Base-by-base conservation (phyloP, 805 yeast genomes). In the Jamesozyma piceae region DNA sequence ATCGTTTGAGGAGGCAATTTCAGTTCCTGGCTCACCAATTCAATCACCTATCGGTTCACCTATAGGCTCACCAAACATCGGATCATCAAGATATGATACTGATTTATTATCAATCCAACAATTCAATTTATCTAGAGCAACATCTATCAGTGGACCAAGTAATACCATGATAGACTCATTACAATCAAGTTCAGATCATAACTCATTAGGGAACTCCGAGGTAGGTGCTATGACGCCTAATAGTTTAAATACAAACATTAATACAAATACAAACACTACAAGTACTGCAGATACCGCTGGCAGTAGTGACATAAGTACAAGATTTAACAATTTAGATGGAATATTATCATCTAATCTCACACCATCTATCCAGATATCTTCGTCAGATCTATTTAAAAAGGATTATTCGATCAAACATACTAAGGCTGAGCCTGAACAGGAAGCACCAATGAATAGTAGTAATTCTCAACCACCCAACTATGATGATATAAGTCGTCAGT, bases 1-100 rank as follows among this genome's bases (percentile, higher is more conserved):
- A 1, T 64, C 79, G 0, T 80, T 80, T 57, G 83, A 79, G 53
- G 80, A 80, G 49, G 86, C 83, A 0, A 66, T 65, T 2, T 56
- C 69, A 13, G 57, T 52, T 20, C 72, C 73, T 6, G 62, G 72
- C 1, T 74, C 81, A 0, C 74, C 77, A 14, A 55, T 49, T 57
- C n/a, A n/a, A n/a, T n/a, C n/a, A n/a, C 60, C 60, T 11, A 43
- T 54, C 21, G 50, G 50, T 13, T 46, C 58, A 5, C 57, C 58
- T 8, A 38, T 41, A 13, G 51, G 51, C 5, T 48, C 55, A 11
- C 51, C 57, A 10, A 43, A 43, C 15, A 18, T 53, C 4, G 28
- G 30, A 13, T 47, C 54, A 9, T 22, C 22, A 11, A 3, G 37
- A 24, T 41, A 42, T 47, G 48, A 53, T 44, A 36, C 55, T 24